Evolutionary conservation across 2,329 filamentous ascomycete genomes (phyloP).

Genomic region (Arthrobotrys entomopaga): DNA sequence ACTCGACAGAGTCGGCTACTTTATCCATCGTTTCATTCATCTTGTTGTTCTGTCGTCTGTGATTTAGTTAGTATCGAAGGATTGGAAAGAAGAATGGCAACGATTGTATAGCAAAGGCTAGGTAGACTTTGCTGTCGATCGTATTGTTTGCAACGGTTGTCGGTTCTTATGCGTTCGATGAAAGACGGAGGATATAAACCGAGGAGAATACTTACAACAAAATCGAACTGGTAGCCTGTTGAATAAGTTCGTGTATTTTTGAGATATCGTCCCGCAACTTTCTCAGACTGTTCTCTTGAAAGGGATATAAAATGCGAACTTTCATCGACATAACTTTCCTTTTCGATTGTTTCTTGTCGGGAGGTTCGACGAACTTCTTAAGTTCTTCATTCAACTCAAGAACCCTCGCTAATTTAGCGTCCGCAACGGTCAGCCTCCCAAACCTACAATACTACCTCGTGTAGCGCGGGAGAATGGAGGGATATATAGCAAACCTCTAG

Average conservation of each 20-base stretch:
- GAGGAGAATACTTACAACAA: slow-evolving; percentile 7
- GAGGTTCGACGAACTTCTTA: not conserved
- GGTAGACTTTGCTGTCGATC: no score
- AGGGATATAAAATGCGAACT: slow-evolving; percentile 6
- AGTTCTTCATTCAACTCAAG: slow-evolving; percentile 6
- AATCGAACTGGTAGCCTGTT: slow-evolving; percentile 2
- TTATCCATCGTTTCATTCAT: slow-evolving; percentile 8
- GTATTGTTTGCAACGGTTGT: not conserved
- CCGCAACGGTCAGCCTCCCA: not conserved
- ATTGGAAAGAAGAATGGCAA: not conserved
- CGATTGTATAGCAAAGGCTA: not conserved
- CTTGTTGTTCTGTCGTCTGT: slow-evolving; percentile 15
- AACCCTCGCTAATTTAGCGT: not conserved
- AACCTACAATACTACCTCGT: not conserved
- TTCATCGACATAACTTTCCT: not conserved
- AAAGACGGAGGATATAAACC: not conserved
- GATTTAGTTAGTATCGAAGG: not conserved
- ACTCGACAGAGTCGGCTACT: not conserved
- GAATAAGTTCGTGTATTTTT: slow-evolving; percentile 13
- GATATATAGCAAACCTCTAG: not conserved
- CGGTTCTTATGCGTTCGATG: no score
- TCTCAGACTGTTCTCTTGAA: slow-evolving; percentile 1
- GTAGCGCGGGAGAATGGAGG: no score
- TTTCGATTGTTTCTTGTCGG: not conserved
- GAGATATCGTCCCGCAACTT: slow-evolving; percentile 19